Evolutionary conservation across 2,329 filamentous ascomycete genomes (phyloP), one percentile per base, ranked within the genome.

Genomic region (Ascochyta lentis): DNA sequence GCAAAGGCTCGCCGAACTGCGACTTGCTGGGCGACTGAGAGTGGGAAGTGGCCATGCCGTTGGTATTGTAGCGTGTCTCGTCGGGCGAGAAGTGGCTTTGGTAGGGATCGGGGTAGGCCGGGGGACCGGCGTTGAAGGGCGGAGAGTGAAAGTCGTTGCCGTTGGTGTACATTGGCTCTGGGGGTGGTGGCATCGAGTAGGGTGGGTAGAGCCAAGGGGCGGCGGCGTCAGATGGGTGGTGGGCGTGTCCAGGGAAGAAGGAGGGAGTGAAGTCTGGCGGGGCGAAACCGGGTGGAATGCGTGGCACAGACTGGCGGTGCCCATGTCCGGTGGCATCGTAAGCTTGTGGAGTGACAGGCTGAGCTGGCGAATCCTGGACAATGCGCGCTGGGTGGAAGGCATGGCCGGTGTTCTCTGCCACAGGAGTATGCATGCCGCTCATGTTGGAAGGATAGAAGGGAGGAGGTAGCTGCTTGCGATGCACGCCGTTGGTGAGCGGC

Each of bases 361-460:
- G 75, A 6, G 75, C 76, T 2, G 78, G 78, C 19, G 73, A 77
- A 23, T 76, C 74, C 26, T 69, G 66, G 16, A 70, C 66, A 23
- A 73, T 73, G 37, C 75, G 74, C 59, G 79, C 80, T 9, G 60
- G 65, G 49, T 74, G 68, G n/a, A 62, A 48, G 27, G 56, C 37
- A 7, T 35, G 24, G 26, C 61, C 62, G 13, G 38, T 50, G 34
- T 54, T 58, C n/a, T 70, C 63, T 10, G 58, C 65, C 6, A 65
- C 54, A 4, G 66, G 66, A 13, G 67, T 68, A 29, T 65, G 65
- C 27, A 54, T 60, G 34, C 63, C 61, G 7, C 67, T 67, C 47
- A 56, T 47, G 53, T 59, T 67, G 6, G 69, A 66, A 15, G 73
- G 74, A 50, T 72, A 68, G 62, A 76, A 76, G 22, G 73, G 68